Conservation (phyloP, 305 asterid genomes). For the Ruellia speciosa region DNA sequence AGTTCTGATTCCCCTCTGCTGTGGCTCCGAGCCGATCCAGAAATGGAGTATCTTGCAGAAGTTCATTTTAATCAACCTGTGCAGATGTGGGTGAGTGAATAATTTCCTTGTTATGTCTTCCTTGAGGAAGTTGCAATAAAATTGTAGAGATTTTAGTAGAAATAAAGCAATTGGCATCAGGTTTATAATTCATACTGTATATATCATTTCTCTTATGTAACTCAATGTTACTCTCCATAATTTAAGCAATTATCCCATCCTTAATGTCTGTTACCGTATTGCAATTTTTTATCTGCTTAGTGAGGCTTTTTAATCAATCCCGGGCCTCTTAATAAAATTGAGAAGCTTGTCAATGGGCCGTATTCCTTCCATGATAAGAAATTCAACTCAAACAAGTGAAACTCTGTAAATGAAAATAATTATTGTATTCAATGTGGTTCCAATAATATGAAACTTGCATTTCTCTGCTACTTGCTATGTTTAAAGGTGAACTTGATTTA, state of each 20-base stretch:
- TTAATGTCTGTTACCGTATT: too few species aligned
- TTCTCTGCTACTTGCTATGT: slow-evolving; percentile 1
- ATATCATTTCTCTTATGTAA: too few species aligned
- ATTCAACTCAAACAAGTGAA: slow-evolving; percentile 2
- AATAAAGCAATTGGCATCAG: slow-evolving; percentile 16
- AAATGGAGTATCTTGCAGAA: slow-evolving; percentile 96
- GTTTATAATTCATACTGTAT: background rate
- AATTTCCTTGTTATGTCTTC: background rate
- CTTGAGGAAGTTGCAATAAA: slow-evolving; percentile 12
- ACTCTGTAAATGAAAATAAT: background rate
- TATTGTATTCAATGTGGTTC: background rate
- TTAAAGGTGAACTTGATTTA: background rate
- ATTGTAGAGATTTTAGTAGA: background rate
- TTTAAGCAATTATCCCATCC: too few species aligned
- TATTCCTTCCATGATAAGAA: background rate
- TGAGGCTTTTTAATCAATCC: background rate
- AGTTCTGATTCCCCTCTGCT: slow-evolving; percentile 92
- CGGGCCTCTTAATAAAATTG: slow-evolving; percentile 1
- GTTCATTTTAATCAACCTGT: slow-evolving; percentile 86
- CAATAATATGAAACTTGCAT: background rate
- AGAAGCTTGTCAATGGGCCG: background rate
- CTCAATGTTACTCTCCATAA: background rate
- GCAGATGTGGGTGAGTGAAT: slow-evolving; percentile 95
- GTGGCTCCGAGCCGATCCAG: slow-evolving; percentile 99
- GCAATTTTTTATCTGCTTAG: background rate